These are phyloP conservation scores for Ogataea neopini DNA, from an alignment of 805 yeast species.

Conservation along the genomic window DNA sequence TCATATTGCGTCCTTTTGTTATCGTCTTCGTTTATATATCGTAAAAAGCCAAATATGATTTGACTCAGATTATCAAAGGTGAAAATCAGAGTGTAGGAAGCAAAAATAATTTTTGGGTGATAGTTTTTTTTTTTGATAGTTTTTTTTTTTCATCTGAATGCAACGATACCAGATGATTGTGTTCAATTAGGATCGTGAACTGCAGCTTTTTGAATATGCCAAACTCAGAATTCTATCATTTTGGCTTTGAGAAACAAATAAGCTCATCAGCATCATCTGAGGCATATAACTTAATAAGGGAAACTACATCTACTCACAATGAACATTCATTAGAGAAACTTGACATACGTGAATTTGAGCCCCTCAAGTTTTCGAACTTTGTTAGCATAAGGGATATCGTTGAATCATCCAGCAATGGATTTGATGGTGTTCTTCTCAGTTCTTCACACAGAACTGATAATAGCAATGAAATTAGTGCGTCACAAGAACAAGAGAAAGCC, in stretches of 20 bases:
- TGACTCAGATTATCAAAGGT: neutral
- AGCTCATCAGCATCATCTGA: neutral
- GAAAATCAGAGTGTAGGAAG: neutral
- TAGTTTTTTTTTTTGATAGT: neutral
- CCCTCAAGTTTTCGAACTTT: slow-evolving; percentile 15
- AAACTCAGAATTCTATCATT: slow-evolving; percentile 13
- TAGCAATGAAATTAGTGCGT: neutral
- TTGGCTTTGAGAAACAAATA: slow-evolving; percentile 19
- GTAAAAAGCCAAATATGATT: neutral
- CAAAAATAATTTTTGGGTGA: neutral
- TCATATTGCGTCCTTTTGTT: slow-evolving; percentile 1
- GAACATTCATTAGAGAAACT: neutral
- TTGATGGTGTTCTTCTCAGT: slow-evolving; percentile 10
- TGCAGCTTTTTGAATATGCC: neutral
- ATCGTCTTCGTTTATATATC: neutral
- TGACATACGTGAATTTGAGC: slow-evolving; percentile 7
- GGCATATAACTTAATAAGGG: slow-evolving; percentile 9
- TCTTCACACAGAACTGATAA: neutral
- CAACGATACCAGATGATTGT: too few relatives aligned
- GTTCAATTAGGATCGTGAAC: neutral
- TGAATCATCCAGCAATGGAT: slow-evolving; percentile 10
- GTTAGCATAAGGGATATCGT: slow-evolving; percentile 19
- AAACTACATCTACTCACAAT: neutral
- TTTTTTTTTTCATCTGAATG: neutral
- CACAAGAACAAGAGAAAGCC: neutral